Evolutionary conservation across 2,329 filamentous ascomycete genomes (phyloP).

Genomic region (Colletotrichum orbiculare): DNA sequence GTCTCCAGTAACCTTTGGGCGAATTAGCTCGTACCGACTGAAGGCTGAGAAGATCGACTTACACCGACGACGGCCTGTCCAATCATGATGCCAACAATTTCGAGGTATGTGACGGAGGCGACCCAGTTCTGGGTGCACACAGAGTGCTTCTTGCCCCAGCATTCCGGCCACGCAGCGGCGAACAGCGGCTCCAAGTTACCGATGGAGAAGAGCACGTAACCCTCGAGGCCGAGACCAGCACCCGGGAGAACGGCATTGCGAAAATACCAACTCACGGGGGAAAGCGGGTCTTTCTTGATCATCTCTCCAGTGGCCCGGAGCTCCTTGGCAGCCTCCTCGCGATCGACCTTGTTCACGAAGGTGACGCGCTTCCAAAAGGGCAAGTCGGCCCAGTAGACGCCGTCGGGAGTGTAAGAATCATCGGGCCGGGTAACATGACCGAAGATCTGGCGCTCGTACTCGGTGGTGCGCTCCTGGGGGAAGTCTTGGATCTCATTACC

Average conservation of each 20-base stretch:
- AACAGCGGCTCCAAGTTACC: conserved; percentile 91
- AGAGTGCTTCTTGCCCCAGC: conserved; percentile 73
- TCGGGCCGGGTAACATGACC: conserved; percentile 85
- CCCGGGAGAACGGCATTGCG: conserved; percentile 92
- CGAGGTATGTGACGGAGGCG: conserved; percentile 86
- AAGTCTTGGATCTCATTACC: conserved; percentile 62
- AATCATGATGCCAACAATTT: conserved; percentile 94
- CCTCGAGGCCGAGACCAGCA: conserved; percentile 91
- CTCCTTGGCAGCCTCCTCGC: conserved; percentile 76
- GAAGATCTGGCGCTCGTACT: conserved; percentile 72
- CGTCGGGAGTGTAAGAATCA: conserved; percentile 85
- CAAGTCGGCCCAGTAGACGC: conserved; percentile 94
- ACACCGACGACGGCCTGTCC: conserved; percentile 91
- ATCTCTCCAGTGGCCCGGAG: conserved; percentile 75
- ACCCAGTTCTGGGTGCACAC: conserved; percentile 86
- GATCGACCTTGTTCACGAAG: conserved; percentile 82
- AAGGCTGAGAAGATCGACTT: conserved; percentile 43
- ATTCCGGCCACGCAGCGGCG: conserved; percentile 76
- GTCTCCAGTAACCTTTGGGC: conserved; percentile 63
- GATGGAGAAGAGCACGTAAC: conserved; percentile 97
- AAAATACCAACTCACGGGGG: conserved; percentile 87
- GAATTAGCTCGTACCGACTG: conserved; percentile 1
- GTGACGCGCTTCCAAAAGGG: conserved; percentile 74
- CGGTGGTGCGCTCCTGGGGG: conserved; percentile 54
- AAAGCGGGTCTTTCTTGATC: conserved; percentile 87